Evolutionary conservation across 2,329 filamentous ascomycete genomes (phyloP).

Genomic region (Monosporascus ibericus): DNA sequence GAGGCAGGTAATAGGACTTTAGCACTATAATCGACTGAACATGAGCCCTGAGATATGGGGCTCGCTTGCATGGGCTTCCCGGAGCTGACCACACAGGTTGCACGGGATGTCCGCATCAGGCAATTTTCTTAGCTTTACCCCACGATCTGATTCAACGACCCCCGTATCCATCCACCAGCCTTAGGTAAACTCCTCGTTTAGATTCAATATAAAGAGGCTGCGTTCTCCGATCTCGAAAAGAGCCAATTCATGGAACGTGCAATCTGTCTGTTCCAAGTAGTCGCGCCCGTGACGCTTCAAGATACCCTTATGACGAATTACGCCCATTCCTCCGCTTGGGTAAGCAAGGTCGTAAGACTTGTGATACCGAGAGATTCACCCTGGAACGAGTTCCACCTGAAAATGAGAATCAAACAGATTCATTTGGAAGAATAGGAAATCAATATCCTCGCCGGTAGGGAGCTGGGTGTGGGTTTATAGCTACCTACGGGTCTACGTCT

Average conservation of each 20-base stretch:
- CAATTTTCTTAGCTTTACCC: background rate
- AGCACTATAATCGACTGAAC: too few relatives aligned
- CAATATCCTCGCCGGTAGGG: too few relatives aligned
- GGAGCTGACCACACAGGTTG: background rate
- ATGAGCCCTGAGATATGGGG: background rate
- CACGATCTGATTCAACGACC: background rate
- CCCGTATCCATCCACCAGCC: too few relatives aligned
- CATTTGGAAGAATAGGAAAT: too few relatives aligned
- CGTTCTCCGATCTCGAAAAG: too few relatives aligned
- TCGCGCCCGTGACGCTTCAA: background rate
- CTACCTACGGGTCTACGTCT: too few relatives aligned
- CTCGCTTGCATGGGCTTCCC: background rate
- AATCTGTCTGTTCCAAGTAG: background rate
- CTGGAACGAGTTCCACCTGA: background rate
- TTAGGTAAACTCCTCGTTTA: background rate
- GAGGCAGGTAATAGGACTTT: too few relatives aligned
- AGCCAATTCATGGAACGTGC: too few relatives aligned
- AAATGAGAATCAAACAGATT: background rate
- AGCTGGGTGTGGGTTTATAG: too few relatives aligned
- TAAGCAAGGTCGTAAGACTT: background rate
- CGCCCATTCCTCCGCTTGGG: background rate
- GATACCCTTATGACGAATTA: background rate
- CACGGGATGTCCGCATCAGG: background rate
- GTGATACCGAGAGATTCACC: background rate
- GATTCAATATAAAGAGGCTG: background rate